Evolutionary conservation across 108 stramenopile genomes (phyloP).

Genomic region (Nannochloropsis granulata): DNA sequence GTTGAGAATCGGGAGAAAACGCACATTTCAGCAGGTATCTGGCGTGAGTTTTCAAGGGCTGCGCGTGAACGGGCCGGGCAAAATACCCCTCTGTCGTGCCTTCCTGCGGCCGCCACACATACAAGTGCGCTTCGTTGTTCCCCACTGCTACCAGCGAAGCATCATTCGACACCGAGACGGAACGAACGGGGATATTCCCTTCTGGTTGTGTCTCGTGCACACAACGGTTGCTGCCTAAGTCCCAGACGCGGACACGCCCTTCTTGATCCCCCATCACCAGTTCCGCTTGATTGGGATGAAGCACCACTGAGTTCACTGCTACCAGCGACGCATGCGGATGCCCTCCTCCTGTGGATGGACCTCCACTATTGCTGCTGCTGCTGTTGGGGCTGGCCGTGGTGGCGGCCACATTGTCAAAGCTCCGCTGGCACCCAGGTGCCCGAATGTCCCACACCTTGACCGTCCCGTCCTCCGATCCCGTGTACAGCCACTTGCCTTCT

Average conservation of each 20-base stretch:
- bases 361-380: not conserved
- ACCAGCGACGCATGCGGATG: not conserved
- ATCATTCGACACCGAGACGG: slow-evolving; percentile 36
- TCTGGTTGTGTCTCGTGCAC: slow-evolving; percentile 39
- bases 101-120: slow-evolving; percentile 14
- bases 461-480: slow-evolving; percentile 51
- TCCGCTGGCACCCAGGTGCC: slow-evolving; percentile 61
- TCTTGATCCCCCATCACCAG: slow-evolving; percentile 67
- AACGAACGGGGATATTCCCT: slow-evolving; percentile 30
- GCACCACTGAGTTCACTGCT: slow-evolving; percentile 74
- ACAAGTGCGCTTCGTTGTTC: slow-evolving; percentile 28
- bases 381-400: not conserved
- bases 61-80: not conserved
- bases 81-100: not conserved
- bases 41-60: slow-evolving; percentile 28
- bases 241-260: slow-evolving; percentile 62
- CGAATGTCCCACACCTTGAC: slow-evolving; percentile 84
- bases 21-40: slow-evolving; percentile 39
- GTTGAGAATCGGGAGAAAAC: slow-evolving; percentile 30
- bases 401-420: slow-evolving; percentile 59
- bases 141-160: slow-evolving; percentile 45
- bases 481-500: slow-evolving; percentile 78
- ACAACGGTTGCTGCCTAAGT: slow-evolving; percentile 10
- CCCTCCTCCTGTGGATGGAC: not conserved
- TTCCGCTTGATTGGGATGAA: slow-evolving; percentile 82